Conservation (phyloP, 1,284 basidiomycete genomes). For the Wallemia ichthyophaga region DNA sequence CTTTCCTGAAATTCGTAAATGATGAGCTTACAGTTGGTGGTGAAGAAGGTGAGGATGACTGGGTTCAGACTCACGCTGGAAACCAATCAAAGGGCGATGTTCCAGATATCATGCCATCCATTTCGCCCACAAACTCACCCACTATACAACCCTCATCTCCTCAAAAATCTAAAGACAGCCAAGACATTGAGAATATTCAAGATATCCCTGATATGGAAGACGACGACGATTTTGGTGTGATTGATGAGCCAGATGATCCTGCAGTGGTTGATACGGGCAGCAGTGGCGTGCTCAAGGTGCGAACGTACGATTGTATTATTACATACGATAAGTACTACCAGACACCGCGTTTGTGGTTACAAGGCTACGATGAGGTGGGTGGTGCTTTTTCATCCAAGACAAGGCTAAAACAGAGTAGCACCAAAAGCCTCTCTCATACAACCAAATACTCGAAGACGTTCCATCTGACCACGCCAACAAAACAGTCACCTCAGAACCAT, state of each 20-base stretch:
- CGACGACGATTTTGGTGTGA: constrained; percentile 22
- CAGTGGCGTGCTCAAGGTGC: constrained; percentile 66
- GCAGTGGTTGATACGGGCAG: constrained; percentile 29
- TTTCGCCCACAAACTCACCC: background rate
- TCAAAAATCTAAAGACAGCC: constrained; percentile 23
- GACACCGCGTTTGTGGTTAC: constrained; percentile 75
- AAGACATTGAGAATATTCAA: constrained; percentile 57
- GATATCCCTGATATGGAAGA: constrained; percentile 84
- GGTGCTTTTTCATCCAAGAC: constrained; percentile 1
- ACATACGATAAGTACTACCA: constrained; percentile 98
- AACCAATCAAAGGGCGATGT: constrained; percentile 24
- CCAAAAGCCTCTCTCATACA: constrained; percentile 48
- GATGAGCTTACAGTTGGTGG: constrained; percentile 14
- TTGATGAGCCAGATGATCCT: constrained; percentile 44
- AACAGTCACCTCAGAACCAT: constrained; percentile 93
- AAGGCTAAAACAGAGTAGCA: constrained; percentile 23
- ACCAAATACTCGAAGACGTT: constrained; percentile 90
- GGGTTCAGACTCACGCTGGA: constrained; percentile 60
- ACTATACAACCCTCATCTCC: constrained; percentile 3
- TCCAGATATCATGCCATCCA: constrained; percentile 25
- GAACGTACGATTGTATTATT: constrained; percentile 98
- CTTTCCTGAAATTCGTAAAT: constrained; percentile 28
- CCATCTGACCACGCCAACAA: constrained; percentile 92
- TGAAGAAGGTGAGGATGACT: constrained; percentile 22
- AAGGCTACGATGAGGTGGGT: constrained; percentile 71